These are phyloP conservation scores for Sclerotinia trifoliorum DNA, from an alignment of 2,329 filamentous ascomycete genomes.

Conservation along the genomic window DNA sequence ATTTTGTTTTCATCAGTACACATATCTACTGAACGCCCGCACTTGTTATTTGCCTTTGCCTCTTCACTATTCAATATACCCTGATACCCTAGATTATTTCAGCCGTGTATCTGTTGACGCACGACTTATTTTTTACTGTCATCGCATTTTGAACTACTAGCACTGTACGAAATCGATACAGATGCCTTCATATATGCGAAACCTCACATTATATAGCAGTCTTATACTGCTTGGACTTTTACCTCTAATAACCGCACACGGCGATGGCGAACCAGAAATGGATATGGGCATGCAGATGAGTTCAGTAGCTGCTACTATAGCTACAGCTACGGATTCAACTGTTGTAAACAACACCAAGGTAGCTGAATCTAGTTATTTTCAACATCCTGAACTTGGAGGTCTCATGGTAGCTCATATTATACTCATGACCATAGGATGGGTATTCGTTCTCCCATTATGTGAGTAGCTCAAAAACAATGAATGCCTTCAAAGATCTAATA, in stretches of 20 bases:
- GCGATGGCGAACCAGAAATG: slow-evolving; percentile 37
- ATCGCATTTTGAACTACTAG: not conserved
- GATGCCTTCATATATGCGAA: slow-evolving; percentile 17
- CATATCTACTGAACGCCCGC: slow-evolving; percentile 7
- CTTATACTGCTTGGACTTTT: slow-evolving; percentile 24
- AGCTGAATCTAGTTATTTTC: slow-evolving; percentile 44
- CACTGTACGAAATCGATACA: not conserved
- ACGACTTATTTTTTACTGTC: not conserved
- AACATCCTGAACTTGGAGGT: slow-evolving; percentile 42
- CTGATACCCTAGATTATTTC: not conserved
- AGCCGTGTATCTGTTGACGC: not conserved
- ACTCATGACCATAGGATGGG: slow-evolving; percentile 68
- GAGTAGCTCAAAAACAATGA: slow-evolving; percentile 38
- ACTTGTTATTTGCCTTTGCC: not conserved
- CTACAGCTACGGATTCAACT: not conserved
- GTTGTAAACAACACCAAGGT: slow-evolving; percentile 22
- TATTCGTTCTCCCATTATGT: slow-evolving; percentile 68
- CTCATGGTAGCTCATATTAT: slow-evolving; percentile 58
- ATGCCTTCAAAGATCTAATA: not conserved
- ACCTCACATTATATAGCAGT: slow-evolving; percentile 11
- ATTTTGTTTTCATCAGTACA: slow-evolving; percentile 17
- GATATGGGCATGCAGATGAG: slow-evolving; percentile 24
- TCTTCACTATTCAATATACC: not conserved
- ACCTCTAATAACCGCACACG: slow-evolving; percentile 22
- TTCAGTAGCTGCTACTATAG: slow-evolving; percentile 18